Evolutionary conservation across 1,284 basidiomycete species (phyloP).

Genomic region (Laetiporus sulphureus): DNA sequence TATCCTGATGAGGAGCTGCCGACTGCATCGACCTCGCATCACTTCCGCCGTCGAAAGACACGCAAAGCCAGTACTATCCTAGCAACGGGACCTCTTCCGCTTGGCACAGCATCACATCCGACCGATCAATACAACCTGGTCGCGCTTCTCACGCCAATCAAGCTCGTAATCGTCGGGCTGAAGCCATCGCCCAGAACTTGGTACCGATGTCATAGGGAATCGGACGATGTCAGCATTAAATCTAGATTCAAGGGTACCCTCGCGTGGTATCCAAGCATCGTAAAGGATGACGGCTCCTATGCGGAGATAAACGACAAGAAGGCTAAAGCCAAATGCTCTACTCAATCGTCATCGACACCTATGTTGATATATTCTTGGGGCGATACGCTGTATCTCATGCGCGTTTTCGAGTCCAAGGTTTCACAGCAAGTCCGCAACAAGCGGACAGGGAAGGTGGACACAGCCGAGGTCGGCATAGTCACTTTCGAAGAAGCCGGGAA

Average conservation of each 20-base stretch:
- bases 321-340: slow-evolving; percentile 15
- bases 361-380: slow-evolving; percentile 84
- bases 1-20: slow-evolving; percentile 59
- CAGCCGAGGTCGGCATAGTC: slow-evolving; percentile 58
- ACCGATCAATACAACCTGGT: slow-evolving; percentile 84
- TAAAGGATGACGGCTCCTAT: slow-evolving; percentile 10
- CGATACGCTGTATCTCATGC: slow-evolving; percentile 53
- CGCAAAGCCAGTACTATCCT: slow-evolving; percentile 59
- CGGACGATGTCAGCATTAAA: slow-evolving; percentile 35
- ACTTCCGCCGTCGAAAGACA: slow-evolving; percentile 26
- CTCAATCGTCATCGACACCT: slow-evolving; percentile 33
- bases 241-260: slow-evolving; percentile 55
- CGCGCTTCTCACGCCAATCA: slow-evolving; percentile 84
- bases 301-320: slow-evolving; percentile 26
- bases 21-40: slow-evolving; percentile 11
- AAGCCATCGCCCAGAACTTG: slow-evolving; percentile 92
- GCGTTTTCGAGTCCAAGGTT: slow-evolving; percentile 55
- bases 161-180: slow-evolving; percentile 89
- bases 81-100: slow-evolving; percentile 76
- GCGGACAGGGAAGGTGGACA: slow-evolving; percentile 53
- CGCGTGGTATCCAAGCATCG: slow-evolving; percentile 73
- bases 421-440: slow-evolving; percentile 44
- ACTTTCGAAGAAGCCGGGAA: slow-evolving; percentile 48
- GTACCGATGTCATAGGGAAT: slow-evolving; percentile 74
- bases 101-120: slow-evolving; percentile 70